Evolutionary conservation across 495 filamentous ascomycete species (phyloP), one percentile per base, ranked within the genome.

Genomic region (Aspergillus bertholletiae): DNA sequence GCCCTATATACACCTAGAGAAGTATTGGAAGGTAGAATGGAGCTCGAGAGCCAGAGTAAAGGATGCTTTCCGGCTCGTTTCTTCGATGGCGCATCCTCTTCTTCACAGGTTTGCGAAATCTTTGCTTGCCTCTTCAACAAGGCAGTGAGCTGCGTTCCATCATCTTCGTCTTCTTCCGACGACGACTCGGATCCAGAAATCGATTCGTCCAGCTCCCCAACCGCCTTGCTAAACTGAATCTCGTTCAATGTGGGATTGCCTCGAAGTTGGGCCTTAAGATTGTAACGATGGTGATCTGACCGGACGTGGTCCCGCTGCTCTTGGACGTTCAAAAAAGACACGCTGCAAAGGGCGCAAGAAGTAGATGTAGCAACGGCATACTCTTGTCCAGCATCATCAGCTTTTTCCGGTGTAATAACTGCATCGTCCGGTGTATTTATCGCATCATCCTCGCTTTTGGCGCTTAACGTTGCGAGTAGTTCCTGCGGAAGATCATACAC

Each of bases 261-360:
- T 49, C 86, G 80, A 30, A 96, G 70, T 73, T 89, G 93, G 64
- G 89, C 90, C 68, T 96, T 97, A 46, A 97, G 67, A 66, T 98
- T 98, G 70, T 96, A 97, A 51, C 87, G 80, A 70, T 98, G 94
- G 44, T 93, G 78, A 67, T 98, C 94, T n/a, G 92, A 96, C 50
- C 87, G 85, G 23, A 88, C 84, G 74, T 98, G 94, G 49, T 81
- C 78, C 41, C 88, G 82, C 61, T 98, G 95, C 48, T 96, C 92
- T 60, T 85, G 78, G 23, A 96, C 84, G 23, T 75, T 87, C 23
- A 70, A 58, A 60, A 89, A 94, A 0, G 78, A 73, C 17, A 89
- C 75, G 27, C 79, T 78, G 71, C 94, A 98, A 15, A 97, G 84
- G 4, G 86, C 80, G 64, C 94, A 98, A 21, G 88, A 82, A 37